Base-by-base conservation (phyloP, 345 rosid genomes). In the Arabis hirsuta region DNA sequence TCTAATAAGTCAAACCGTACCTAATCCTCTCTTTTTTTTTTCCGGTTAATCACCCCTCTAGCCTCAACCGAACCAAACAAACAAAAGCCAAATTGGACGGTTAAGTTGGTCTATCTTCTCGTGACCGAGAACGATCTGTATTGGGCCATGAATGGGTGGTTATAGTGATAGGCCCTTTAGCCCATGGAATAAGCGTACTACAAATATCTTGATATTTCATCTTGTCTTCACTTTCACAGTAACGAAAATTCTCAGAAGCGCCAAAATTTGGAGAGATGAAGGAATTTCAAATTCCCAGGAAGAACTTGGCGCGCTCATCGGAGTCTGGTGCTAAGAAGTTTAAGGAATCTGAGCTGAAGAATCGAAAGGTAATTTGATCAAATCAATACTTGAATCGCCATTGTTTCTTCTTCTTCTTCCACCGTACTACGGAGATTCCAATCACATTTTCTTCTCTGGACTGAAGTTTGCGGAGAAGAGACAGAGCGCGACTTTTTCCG, bases 201-300 rank as follows among this genome's bases (percentile, higher is more conserved):
- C 11, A 74, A 58, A 58, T 62, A 43, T 71, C 53, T 71, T 44
- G 39, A 64, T 64, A 32, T 34, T 4, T 27, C 24, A 0, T 9
- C 1, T 16, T 24, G 19, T 20, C 31, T 39, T 53, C 72, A 13
- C 20, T 34, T 47, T 47, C 60, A 60, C 58, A 0, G 38, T 58
- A 47, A 5, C 71, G 24, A 55, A 63, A 62, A 36, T 34, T 34
- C 45, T 34, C n/a, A 66, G 5, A 1, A 52, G 13, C 46, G 34
- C 48, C 69, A 2, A 60, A 68, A 24, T 32, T 67, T 20, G 57
- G 67, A 12, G 51, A 65, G 68, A 74, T 70, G 80, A 76, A 76
- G 55, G 80, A 76, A 50, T 57, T 56, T 70, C 80, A 71, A 76
- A 76, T 50, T 70, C 72, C 67, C 71, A 71, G 72, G 72, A 76